Percentiles rank a stretch among this genome's conserved stretches.
phyloP scores from a whole-genome alignment of 2,329 filamentous ascomycete genomes.

The Penicillium brevicompactum region DNA sequence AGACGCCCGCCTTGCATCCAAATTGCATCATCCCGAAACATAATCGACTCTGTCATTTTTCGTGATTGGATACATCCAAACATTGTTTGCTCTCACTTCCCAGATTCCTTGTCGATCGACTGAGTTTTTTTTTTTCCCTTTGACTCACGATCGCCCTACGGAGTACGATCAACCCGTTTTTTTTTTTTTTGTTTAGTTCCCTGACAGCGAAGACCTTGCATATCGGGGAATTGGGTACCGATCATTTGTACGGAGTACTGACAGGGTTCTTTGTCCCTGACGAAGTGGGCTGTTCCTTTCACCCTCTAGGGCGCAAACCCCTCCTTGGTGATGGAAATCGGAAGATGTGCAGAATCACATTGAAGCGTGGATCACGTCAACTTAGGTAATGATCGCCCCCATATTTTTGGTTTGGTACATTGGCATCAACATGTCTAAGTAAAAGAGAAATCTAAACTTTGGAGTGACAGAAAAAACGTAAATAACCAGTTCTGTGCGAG shows the following conservation, averaged over 20 bases:
- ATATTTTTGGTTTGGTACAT: background rate
- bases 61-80: slow-evolving; percentile 12
- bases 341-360: slow-evolving; percentile 11
- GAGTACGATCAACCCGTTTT: background rate
- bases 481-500: background rate
- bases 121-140: background rate
- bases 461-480: no score
- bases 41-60: slow-evolving; percentile 1
- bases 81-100: slow-evolving; percentile 2
- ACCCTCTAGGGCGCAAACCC: background rate
- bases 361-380: background rate
- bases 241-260: background rate
- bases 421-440: background rate
- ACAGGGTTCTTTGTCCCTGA: background rate
- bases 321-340: background rate
- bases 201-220: slow-evolving; percentile 12
- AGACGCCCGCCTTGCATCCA: slow-evolving; percentile 17
- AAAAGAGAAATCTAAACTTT: background rate
- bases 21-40: slow-evolving; percentile 24
- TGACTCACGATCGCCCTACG: background rate
- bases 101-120: background rate
- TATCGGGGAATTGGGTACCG: slow-evolving; percentile 6
- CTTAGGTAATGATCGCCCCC: background rate
- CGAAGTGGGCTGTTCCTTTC: background rate
- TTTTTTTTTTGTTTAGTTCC: background rate